These are phyloP conservation scores for Ogataea sp. DNA, from an alignment of 805 yeast species.

Conservation along the genomic window DNA sequence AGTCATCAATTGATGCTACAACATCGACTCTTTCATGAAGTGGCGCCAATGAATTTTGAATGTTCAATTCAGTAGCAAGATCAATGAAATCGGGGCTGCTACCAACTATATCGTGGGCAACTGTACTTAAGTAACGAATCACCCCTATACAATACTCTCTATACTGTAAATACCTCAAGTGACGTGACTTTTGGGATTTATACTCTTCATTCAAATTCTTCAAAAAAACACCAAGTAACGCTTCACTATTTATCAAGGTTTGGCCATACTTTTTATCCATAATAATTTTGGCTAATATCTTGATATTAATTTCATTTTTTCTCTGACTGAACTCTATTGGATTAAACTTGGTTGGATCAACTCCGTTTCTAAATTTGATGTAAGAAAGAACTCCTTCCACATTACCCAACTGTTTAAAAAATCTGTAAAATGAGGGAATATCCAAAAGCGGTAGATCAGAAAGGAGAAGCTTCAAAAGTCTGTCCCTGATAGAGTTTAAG, in stretches of 20 bases:
- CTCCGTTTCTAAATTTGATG: constrained; percentile 14
- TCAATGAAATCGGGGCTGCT: constrained; percentile 12
- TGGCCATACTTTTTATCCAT: not conserved
- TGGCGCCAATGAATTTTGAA: constrained; percentile 12
- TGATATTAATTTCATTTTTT: constrained; percentile 12
- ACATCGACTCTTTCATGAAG: constrained; percentile 18
- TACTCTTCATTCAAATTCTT: constrained; percentile 11
- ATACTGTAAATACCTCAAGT: constrained; percentile 1
- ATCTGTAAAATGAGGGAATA: constrained; percentile 8
- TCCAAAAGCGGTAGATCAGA: constrained; percentile 9
- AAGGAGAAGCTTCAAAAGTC: constrained; percentile 9
- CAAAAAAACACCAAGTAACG: constrained; percentile 8
- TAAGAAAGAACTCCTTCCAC: constrained; percentile 6
- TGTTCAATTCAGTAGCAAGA: constrained; percentile 12
- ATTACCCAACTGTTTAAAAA: constrained; percentile 8
- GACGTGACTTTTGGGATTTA: constrained; percentile 5
- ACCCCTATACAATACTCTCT: constrained; percentile 12
- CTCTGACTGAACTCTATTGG: constrained; percentile 10
- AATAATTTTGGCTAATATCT: constrained; percentile 13
- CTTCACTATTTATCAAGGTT: not conserved
- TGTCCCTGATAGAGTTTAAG: constrained; percentile 4
- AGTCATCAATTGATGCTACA: constrained; percentile 12
- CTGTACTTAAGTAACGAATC: constrained; percentile 17
- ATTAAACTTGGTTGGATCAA: constrained; percentile 8
- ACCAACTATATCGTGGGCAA: constrained; percentile 9